Evolutionary conservation across 2,329 filamentous ascomycete species (phyloP).

Genomic region (Colletotrichum magnum): DNA sequence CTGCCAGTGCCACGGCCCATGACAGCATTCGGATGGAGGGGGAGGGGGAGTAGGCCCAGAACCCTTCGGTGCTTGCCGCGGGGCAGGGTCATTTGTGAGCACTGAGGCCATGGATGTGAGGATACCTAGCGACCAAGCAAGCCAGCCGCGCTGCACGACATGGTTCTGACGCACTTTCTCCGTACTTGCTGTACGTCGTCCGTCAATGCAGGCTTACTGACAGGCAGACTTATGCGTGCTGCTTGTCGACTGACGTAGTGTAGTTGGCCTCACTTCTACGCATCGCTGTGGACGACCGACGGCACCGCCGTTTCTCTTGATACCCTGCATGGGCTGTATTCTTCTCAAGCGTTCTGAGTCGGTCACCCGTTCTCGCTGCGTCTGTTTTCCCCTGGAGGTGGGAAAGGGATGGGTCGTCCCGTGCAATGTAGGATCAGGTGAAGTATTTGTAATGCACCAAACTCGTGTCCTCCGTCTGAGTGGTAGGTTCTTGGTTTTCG

Average conservation of each 20-base stretch:
- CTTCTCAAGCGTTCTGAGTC: conserved; percentile 5
- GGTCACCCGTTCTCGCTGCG: conserved; percentile 9
- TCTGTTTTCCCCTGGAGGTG: neutral
- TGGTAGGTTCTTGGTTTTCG: conserved; percentile 3
- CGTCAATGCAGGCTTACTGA: conserved; percentile 30
- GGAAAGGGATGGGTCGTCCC: conserved; percentile 17
- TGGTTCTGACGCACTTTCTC: conserved; percentile 24
- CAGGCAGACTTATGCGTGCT: conserved; percentile 24
- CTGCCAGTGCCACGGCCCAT: conserved; percentile 18
- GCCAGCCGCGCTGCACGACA: conserved; percentile 38
- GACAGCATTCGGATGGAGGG: conserved; percentile 24
- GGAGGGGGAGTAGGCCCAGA: conserved; percentile 15
- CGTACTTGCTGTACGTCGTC: conserved; percentile 18
- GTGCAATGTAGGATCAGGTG: conserved; percentile 16
- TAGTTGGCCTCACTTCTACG: conserved; percentile 24
- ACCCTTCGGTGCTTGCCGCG: conserved; percentile 27
- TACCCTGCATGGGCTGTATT: neutral
- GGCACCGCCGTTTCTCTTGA: conserved; percentile 12
- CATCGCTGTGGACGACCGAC: conserved; percentile 4
- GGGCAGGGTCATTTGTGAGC: conserved; percentile 11
- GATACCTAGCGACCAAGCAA: conserved; percentile 10
- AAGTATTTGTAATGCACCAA: conserved; percentile 20
- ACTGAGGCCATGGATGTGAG: neutral
- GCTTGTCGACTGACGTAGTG: conserved; percentile 33
- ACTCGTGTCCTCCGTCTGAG: neutral